Conservation (phyloP, 169 alveolate species). For the Besnoitia besnoiti region DNA sequence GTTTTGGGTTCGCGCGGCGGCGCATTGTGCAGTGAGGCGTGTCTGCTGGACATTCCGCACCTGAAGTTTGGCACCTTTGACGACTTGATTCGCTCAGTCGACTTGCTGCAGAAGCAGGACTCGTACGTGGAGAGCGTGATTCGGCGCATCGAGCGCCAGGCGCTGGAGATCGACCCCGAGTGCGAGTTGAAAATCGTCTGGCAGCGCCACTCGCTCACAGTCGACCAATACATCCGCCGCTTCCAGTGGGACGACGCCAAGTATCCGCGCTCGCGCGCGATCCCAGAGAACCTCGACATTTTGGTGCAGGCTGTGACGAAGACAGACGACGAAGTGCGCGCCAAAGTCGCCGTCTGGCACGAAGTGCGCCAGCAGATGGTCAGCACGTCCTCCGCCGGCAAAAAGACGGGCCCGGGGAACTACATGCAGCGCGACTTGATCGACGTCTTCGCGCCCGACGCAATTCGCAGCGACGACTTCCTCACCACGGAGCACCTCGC, state of each 20-base stretch:
- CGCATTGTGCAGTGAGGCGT: constrained; percentile 71
- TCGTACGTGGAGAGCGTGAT: constrained; percentile 75
- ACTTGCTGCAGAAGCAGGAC: constrained; percentile 77
- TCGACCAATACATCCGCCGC: constrained; percentile 76
- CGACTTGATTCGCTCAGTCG: constrained; percentile 73
- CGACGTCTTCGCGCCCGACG: constrained; percentile 79
- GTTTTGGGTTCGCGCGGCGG: constrained; percentile 5
- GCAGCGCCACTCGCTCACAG: constrained; percentile 67
- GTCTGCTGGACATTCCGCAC: constrained; percentile 77
- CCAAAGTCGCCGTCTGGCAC: constrained; percentile 74
- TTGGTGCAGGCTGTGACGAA: constrained; percentile 78
- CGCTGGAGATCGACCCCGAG: constrained; percentile 71
- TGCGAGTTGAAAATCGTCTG: constrained; percentile 62
- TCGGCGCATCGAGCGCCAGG: constrained; percentile 78
- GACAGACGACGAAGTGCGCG: constrained; percentile 78
- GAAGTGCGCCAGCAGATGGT: constrained; percentile 73
- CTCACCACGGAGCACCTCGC: constrained; percentile 77
- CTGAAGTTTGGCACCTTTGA: constrained; percentile 82
- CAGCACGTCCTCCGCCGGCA: neutral
- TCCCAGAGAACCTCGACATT: constrained; percentile 75
- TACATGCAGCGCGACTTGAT: constrained; percentile 74
- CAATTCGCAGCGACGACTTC: constrained; percentile 73
- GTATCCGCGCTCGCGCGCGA: constrained; percentile 81
- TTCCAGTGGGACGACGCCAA: constrained; percentile 87
- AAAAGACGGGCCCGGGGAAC: neutral